phyloP scores from a whole-genome alignment of 2,329 filamentous ascomycete genomes.

The Rugonectria rugulosa region DNA sequence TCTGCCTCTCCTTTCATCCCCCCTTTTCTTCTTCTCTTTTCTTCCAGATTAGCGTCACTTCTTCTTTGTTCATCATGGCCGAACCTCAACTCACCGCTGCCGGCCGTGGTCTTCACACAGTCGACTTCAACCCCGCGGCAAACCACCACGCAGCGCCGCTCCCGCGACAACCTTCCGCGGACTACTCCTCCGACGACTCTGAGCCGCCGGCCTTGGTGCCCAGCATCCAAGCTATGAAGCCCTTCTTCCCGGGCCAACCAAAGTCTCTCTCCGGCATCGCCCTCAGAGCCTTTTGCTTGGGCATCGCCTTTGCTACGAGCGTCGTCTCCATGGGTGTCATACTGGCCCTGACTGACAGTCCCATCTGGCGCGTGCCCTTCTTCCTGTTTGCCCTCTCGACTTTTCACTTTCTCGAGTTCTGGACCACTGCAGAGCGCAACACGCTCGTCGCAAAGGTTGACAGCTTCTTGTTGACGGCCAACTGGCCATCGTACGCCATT shows the following conservation, averaged over 20 bases:
- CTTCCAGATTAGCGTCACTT: too few relatives aligned
- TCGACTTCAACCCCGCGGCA: constrained; percentile 30
- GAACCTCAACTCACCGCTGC: constrained; percentile 14
- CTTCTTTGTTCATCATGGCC: constrained; percentile 25
- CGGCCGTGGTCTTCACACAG: constrained; percentile 13
- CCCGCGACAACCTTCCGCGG: constrained; percentile 13
- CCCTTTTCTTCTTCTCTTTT: constrained; percentile 12
- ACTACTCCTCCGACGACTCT: constrained; percentile 24
- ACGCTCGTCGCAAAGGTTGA: constrained; percentile 73
- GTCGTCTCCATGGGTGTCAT: constrained; percentile 42
- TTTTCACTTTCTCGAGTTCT: constrained; percentile 98
- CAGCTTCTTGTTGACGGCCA: constrained; percentile 84
- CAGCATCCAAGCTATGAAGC: constrained; percentile 40
- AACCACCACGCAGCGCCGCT: constrained; percentile 26
- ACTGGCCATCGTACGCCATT: constrained; percentile 84
- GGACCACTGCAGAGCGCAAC: constrained; percentile 86
- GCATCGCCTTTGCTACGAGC: constrained; percentile 51
- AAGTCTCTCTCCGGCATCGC: constrained; percentile 69
- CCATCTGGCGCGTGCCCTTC: constrained; percentile 69
- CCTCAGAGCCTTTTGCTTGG: constrained; percentile 63
- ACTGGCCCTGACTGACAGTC: constrained; percentile 49
- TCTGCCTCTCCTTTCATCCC: background rate
- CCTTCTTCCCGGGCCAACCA: constrained; percentile 54
- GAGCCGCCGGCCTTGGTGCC: constrained; percentile 30
- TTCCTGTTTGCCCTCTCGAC: constrained; percentile 74